These are phyloP conservation scores for Nymphaea thermarum DNA, from an alignment of 164 flowering plant genomes.

Conservation along the genomic window DNA sequence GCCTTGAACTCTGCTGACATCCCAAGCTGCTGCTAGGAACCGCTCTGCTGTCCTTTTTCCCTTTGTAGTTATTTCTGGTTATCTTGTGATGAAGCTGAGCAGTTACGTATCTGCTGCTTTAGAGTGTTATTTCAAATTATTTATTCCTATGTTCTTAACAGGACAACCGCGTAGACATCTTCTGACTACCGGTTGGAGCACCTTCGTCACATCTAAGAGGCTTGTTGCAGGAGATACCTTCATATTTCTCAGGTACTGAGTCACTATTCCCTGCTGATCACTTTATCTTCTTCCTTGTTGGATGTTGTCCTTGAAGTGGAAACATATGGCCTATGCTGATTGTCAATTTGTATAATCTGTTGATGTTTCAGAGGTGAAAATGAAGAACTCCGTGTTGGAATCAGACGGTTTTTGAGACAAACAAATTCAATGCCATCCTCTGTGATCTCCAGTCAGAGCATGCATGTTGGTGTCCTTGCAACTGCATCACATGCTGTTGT, in stretches of 20 bases:
- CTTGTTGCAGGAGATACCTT: slow-evolving; percentile 89
- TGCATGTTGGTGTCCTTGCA: slow-evolving; percentile 86
- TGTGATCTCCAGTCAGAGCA: slow-evolving; percentile 88
- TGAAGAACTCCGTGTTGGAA: slow-evolving; percentile 84
- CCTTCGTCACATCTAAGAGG: slow-evolving; percentile 84
- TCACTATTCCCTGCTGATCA: too few species aligned
- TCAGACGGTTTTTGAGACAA: slow-evolving; percentile 55
- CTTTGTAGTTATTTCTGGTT: too few species aligned
- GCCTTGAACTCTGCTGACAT: too few species aligned
- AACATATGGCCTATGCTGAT: background rate
- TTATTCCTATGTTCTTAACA: slow-evolving; percentile 8
- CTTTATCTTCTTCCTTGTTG: too few species aligned
- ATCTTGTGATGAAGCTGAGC: too few species aligned
- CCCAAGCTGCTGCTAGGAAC: too few species aligned
- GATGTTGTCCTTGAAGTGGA: background rate
- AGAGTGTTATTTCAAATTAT: too few species aligned
- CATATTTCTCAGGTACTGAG: slow-evolving; percentile 69
- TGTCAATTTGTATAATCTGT: background rate
- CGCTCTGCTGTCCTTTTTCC: too few species aligned
- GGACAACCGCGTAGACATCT: slow-evolving; percentile 96
- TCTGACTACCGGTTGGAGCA: slow-evolving; percentile 97
- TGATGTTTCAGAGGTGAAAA: slow-evolving; percentile 51
- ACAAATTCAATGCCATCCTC: slow-evolving; percentile 77
- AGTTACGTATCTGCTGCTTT: too few species aligned
- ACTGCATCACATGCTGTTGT: slow-evolving; percentile 84